phyloP scores from a whole-genome alignment of 371 early-diverging fungal species.

The Rhizopus delemar region DNA sequence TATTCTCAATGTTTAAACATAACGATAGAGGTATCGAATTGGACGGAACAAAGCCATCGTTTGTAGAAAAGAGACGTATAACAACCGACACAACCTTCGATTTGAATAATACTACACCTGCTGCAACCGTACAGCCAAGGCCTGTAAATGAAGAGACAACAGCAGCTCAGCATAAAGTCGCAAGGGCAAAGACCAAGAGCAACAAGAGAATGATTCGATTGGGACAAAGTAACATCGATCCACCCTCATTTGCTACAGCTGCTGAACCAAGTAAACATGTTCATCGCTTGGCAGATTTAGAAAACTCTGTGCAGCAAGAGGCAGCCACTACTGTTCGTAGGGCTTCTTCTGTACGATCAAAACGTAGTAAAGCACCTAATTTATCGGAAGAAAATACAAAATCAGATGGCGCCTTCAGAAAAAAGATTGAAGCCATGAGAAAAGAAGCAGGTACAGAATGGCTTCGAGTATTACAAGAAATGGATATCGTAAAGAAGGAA shows the following conservation, averaged over 20 bases:
- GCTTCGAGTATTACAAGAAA: constrained; percentile 63
- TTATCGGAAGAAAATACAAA: constrained; percentile 16
- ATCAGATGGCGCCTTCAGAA: constrained; percentile 44
- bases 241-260: constrained; percentile 13
- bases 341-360: constrained; percentile 34
- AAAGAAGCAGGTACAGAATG: constrained; percentile 66
- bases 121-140: constrained; percentile 16
- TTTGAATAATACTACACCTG: constrained; percentile 20
- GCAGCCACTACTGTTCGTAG: constrained; percentile 20
- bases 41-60: constrained; percentile 60
- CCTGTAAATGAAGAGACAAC: background rate
- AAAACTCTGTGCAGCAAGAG: constrained; percentile 35
- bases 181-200: constrained; percentile 32
- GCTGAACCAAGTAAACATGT: constrained; percentile 31
- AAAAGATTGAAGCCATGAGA: constrained; percentile 62
- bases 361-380: constrained; percentile 30
- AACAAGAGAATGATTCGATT: constrained; percentile 41
- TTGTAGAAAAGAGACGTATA: constrained; percentile 51
- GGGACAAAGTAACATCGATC: constrained; percentile 23
- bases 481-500: constrained; percentile 42
- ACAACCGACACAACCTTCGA: constrained; percentile 1
- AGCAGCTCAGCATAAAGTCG: constrained; percentile 10
- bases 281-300: constrained; percentile 49
- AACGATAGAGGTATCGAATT: constrained; percentile 53
- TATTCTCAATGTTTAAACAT: constrained; percentile 54